Evolutionary conservation across 257 asterid genomes (phyloP).

Genomic region (Orobanche coerulescens): DNA sequence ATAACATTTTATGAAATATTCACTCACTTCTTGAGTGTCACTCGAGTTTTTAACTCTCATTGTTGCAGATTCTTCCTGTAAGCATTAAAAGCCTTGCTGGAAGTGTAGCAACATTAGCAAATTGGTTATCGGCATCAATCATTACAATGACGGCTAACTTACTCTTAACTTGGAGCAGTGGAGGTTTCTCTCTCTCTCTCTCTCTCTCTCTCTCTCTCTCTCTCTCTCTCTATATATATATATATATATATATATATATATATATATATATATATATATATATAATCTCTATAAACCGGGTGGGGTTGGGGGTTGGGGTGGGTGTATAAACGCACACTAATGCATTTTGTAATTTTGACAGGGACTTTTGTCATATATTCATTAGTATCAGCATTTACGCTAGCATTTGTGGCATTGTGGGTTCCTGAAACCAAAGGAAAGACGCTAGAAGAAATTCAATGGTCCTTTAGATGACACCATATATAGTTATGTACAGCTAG

Average conservation of each 20-base stretch:
- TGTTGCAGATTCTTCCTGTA: slow-evolving; percentile 77
- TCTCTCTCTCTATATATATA: not conserved
- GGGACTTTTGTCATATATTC: slow-evolving; percentile 70
- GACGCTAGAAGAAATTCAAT: slow-evolving; percentile 78
- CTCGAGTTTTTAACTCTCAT: not conserved
- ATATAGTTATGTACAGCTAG: not conserved
- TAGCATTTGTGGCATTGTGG: slow-evolving; percentile 52
- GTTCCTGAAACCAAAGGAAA: slow-evolving; percentile 92
- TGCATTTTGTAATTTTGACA: slow-evolving; percentile 26
- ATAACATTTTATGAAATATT: too few relatives aligned
- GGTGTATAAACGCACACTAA: not conserved
- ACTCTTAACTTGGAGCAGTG: slow-evolving; percentile 80
- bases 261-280: too few relatives aligned
- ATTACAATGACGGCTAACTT: slow-evolving; percentile 76
- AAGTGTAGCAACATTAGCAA: slow-evolving; percentile 79
- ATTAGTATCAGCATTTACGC: slow-evolving; percentile 43
- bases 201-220: slow-evolving; percentile 15
- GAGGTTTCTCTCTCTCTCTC: slow-evolving; percentile 50
- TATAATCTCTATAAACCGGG: too few relatives aligned
- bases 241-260: too few relatives aligned
- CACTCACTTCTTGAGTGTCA: not conserved
- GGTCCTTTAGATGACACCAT: slow-evolving; percentile 43
- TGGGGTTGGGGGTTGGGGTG: not conserved
- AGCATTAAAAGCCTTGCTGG: slow-evolving; percentile 87
- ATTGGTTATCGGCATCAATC: slow-evolving; percentile 72